These are phyloP conservation scores for Hypomyces rosellus DNA, from an alignment of 2,329 filamentous ascomycete genomes.

Conservation along the genomic window DNA sequence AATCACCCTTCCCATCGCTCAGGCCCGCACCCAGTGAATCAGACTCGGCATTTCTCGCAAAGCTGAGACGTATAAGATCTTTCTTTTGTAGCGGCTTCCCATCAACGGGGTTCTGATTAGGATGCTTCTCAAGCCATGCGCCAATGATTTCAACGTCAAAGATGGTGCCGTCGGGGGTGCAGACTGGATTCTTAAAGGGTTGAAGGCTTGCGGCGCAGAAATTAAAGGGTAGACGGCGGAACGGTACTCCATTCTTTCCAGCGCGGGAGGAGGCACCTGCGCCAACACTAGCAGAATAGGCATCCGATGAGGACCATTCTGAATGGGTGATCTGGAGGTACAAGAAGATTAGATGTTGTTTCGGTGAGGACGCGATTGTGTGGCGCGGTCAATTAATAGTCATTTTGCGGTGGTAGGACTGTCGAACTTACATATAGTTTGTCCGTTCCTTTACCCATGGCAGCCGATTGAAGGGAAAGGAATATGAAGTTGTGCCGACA, in stretches of 20 bases:
- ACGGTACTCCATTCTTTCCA: slow-evolving; percentile 48
- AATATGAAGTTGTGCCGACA: neutral
- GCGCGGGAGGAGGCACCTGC: slow-evolving; percentile 54
- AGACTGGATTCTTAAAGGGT: slow-evolving; percentile 91
- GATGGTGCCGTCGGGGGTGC: slow-evolving; percentile 77
- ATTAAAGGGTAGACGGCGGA: slow-evolving; percentile 92
- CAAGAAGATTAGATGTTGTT: neutral
- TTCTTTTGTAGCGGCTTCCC: slow-evolving; percentile 70
- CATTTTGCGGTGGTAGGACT: slow-evolving; percentile 2
- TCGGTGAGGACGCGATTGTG: neutral
- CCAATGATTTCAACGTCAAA: slow-evolving; percentile 95
- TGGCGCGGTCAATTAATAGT: neutral
- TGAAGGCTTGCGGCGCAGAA: slow-evolving; percentile 95
- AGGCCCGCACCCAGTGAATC: slow-evolving; percentile 41
- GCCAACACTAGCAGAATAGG: slow-evolving; percentile 75
- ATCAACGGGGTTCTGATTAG: slow-evolving; percentile 79
- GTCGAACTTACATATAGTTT: slow-evolving; percentile 35
- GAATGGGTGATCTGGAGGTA: slow-evolving; percentile 73
- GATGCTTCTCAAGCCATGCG: slow-evolving; percentile 87
- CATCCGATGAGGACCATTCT: slow-evolving; percentile 90
- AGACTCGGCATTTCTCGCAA: slow-evolving; percentile 78
- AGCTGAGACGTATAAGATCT: slow-evolving; percentile 86
- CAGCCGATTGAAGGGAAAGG: neutral
- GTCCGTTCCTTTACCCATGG: slow-evolving; percentile 40
- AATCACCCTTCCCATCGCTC: slow-evolving; percentile 61